These are phyloP conservation scores for Alternaria sp. DNA, from an alignment of 2,329 filamentous ascomycete species.

Conservation along the genomic window DNA sequence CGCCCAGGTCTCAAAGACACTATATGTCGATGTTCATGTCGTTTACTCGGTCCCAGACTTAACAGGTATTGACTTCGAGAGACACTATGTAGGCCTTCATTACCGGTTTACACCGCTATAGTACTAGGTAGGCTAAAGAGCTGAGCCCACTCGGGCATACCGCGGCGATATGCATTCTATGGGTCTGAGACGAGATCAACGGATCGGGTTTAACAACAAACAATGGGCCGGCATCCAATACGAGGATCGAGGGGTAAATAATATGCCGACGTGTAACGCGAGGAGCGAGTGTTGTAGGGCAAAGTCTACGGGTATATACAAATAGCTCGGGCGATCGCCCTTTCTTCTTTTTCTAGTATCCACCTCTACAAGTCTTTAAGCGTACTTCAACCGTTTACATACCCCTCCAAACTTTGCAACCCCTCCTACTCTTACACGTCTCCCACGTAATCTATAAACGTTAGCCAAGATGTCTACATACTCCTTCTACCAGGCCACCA, in stretches of 20 bases:
- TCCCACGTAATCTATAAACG: background rate
- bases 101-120: background rate
- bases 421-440: background rate
- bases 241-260: background rate
- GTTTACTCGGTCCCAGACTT: background rate
- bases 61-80: background rate
- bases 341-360: background rate
- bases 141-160: background rate
- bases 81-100: background rate
- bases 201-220: slow-evolving; percentile 1
- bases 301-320: background rate
- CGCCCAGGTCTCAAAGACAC: no score
- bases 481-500: slow-evolving; percentile 28
- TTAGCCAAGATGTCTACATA: slow-evolving; percentile 25
- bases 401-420: background rate
- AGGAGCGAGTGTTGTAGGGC: background rate
- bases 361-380: background rate
- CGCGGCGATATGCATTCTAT: background rate
- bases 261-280: background rate
- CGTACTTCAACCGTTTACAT: background rate
- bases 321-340: background rate
- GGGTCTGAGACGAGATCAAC: background rate
- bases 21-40: background rate
- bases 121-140: background rate
- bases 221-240: background rate